Conservation (phyloP, 2,329 filamentous ascomycete species). For the Exophiala sp. region DNA sequence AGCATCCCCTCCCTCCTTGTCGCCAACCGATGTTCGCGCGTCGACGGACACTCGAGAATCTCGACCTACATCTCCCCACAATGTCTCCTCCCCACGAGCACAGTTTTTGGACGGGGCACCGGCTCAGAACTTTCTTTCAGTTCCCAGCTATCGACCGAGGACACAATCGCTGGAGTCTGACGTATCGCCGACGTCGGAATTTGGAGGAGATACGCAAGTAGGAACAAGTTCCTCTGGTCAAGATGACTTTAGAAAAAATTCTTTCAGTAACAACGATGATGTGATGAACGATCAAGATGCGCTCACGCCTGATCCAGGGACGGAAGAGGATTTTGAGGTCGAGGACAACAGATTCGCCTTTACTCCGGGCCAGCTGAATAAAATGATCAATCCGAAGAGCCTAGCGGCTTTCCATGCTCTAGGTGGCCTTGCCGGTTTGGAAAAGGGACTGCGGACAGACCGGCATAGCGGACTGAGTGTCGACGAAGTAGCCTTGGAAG, state of each 20-base stretch:
- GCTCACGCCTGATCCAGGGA: conserved; percentile 66
- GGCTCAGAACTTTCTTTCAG: conserved; percentile 57
- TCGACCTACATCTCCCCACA: conserved; percentile 64
- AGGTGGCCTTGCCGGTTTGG: conserved; percentile 68
- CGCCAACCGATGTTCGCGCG: conserved; percentile 50
- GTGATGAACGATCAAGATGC: conserved; percentile 61
- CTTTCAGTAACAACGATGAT: conserved; percentile 39
- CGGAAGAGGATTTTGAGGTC: conserved; percentile 65
- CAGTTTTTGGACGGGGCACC: conserved; percentile 50
- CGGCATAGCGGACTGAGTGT: conserved; percentile 62
- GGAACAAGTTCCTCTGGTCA: conserved; percentile 40
- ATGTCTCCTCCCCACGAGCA: conserved; percentile 59
- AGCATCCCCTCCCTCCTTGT: conserved; percentile 34
- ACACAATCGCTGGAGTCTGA: conserved; percentile 61
- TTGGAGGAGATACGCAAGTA: conserved; percentile 54
- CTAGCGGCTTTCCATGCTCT: conserved; percentile 70
- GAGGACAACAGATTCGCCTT: conserved; percentile 70
- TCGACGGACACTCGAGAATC: conserved; percentile 57
- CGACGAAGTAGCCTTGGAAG: conserved; percentile 64
- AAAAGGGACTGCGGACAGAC: conserved; percentile 69
- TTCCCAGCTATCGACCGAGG: conserved; percentile 61
- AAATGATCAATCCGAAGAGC: conserved; percentile 77
- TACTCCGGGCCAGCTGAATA: conserved; percentile 68
- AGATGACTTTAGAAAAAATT: conserved; percentile 39
- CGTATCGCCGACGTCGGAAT: conserved; percentile 50